These are phyloP conservation scores for Asclepias syriaca DNA, from an alignment of 257 asterid genomes.

Conservation along the genomic window DNA sequence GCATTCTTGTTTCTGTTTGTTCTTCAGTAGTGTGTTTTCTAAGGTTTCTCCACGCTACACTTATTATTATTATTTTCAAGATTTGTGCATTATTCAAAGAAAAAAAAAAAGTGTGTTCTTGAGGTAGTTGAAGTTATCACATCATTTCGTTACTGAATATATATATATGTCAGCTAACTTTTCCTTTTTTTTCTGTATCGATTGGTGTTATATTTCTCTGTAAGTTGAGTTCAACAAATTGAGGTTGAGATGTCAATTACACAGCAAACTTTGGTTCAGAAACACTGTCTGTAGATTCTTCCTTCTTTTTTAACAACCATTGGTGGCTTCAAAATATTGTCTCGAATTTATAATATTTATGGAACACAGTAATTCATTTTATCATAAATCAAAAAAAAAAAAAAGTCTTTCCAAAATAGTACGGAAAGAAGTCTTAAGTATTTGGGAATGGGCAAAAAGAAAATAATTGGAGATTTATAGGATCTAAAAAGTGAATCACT, in stretches of 20 bases:
- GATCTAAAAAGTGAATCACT: no score
- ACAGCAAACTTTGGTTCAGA: constrained; percentile 5
- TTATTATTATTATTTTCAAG: background rate
- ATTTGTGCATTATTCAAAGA: background rate
- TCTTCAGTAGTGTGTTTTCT: constrained; percentile 26
- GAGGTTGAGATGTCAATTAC: constrained; percentile 18
- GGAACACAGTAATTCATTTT: no score
- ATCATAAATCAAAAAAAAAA: no score
- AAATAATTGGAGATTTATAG: no score
- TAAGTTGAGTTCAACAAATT: constrained; percentile 3
- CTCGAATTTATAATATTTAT: no score
- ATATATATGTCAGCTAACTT: background rate
- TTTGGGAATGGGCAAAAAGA: background rate
- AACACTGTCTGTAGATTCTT: no score
- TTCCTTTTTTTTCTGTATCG: background rate
- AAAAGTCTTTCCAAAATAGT: no score
- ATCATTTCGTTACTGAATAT: constrained; percentile 4
- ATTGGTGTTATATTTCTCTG: background rate
- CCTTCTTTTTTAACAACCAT: background rate
- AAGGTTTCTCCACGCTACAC: constrained; percentile 19
- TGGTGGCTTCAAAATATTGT: no score
- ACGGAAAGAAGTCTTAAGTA: background rate
- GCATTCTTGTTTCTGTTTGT: constrained; percentile 14
- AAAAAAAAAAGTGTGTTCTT: background rate
- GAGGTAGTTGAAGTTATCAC: constrained; percentile 4